phyloP scores from a whole-genome alignment of 148 eudicot genomes.

The Heliamphora exappendiculata region DNA sequence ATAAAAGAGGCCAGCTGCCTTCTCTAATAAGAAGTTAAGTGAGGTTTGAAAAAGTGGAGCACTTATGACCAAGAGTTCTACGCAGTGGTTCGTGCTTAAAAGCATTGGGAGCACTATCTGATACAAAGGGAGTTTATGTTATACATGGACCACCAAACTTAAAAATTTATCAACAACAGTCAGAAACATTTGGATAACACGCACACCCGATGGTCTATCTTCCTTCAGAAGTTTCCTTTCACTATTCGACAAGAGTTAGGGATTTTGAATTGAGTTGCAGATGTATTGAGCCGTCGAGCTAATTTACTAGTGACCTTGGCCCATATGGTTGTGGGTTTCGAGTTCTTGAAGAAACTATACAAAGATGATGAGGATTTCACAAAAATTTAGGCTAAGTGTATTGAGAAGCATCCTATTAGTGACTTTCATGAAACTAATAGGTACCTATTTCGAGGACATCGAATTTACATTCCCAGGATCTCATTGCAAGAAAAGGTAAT shows the following conservation, averaged over 20 bases:
- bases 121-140: too few relatives aligned
- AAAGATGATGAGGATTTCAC: too few relatives aligned
- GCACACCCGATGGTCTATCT: neutral
- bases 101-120: too few relatives aligned
- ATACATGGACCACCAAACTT: too few relatives aligned
- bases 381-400: too few relatives aligned
- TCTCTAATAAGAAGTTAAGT: neutral
- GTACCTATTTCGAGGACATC: too few relatives aligned
- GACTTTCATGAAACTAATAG: neutral
- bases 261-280: neutral
- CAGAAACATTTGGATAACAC: too few relatives aligned
- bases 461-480: neutral
- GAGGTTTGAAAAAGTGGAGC: too few relatives aligned
- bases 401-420: too few relatives aligned
- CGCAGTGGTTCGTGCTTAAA: too few relatives aligned
- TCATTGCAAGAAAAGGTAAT: neutral
- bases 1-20: neutral
- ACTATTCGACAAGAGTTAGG: neutral
- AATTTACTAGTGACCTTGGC: neutral
- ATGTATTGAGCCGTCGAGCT: neutral
- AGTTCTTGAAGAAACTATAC: neutral
- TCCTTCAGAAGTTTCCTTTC: neutral
- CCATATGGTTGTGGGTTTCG: neutral
- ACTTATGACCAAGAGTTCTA: too few relatives aligned
- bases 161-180: too few relatives aligned